Base-by-base conservation (phyloP, 1,284 basidiomycete species). In the Malassezia japonica region DNA sequence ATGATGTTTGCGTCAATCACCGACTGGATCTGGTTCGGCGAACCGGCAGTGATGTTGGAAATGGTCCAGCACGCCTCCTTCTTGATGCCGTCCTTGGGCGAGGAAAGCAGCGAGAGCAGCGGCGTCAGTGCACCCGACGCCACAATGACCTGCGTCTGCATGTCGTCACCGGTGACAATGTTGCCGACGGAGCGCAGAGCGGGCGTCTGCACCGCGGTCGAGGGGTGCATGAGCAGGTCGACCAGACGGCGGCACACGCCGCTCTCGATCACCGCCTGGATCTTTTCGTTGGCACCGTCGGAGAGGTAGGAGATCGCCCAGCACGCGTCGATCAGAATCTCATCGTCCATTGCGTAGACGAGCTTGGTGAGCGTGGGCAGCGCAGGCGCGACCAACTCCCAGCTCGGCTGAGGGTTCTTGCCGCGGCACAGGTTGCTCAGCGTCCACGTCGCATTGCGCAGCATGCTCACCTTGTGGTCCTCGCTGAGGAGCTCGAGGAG, bases 221-320 rank as follows among this genome's bases (percentile, higher is more conserved):
- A 96, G 51, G 80, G 83, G 76, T 98, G 92, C 72, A 95, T 89
- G 64, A 99, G 83, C 40, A 98, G 80, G 73, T 98, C 94, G 29
- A 99, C 94, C 58, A 99, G 82, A 67, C 94, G 84, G 74, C 94
- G 83, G 78, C 90, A 94, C 52, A 98, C 91, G 47, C 94, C 94
- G 16, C 87, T 88, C 77, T 98, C 94, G 67, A 99, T 98, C 58
- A 98, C 94, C 33, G 92, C 92, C 75, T 99, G 94, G 59, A 99
- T 99, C 79, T 99, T 99, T 77, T 99, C 94, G 74, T 95, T 96
- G 43, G 91, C 89, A 36, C 94, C 94, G 74, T 98, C 94, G 1
- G 94, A 98, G 29, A 99, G 84, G 77, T 99, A 99, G 24, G 91
- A 96, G 75, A 99, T 94, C 38, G 94, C 94, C 94, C 94, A 99